A percentile compares a stretch with the other conserved stretches of the same genome.
Evolutionary conservation across 371 early-diverging fungal genomes (phyloP).

Genomic region (Haplosporangium sp.): DNA sequence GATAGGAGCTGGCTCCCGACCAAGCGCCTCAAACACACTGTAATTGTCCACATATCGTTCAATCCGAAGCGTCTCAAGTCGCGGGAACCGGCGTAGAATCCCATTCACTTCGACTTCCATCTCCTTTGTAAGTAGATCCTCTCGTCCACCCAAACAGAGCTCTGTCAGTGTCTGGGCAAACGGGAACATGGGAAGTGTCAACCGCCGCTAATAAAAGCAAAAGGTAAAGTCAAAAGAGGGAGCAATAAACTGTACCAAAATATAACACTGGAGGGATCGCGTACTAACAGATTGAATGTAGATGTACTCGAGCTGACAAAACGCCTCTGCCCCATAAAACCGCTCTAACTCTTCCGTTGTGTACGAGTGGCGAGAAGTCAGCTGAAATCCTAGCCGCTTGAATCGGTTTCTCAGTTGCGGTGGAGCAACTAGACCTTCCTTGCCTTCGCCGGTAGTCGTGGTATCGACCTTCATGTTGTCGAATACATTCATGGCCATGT

Average conservation of each 20-base stretch:
- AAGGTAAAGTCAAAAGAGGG: not conserved
- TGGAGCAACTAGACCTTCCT: not conserved
- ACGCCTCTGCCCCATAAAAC: slow-evolving; percentile 23
- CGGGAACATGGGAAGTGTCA: slow-evolving; percentile 12
- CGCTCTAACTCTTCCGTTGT: slow-evolving; percentile 2
- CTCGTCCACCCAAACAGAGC: slow-evolving; percentile 20
- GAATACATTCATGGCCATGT: not conserved
- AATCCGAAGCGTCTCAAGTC: slow-evolving; percentile 12
- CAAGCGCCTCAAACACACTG: slow-evolving; percentile 2
- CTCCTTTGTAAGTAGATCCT: not conserved
- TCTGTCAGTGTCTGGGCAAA: slow-evolving; percentile 20
- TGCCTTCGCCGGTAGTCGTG: not conserved
- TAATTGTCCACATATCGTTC: slow-evolving; percentile 19
- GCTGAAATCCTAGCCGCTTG: slow-evolving; percentile 23
- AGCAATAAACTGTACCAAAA: not conserved
- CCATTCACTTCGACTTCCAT: not conserved
- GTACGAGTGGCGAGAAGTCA: not conserved
- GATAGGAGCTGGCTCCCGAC: not conserved
- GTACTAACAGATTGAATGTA: slow-evolving; percentile 28
- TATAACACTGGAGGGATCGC: not conserved
- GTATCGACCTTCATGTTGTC: no score
- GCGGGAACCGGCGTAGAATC: slow-evolving; percentile 20
- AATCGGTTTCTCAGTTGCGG: slow-evolving; percentile 6
- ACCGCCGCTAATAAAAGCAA: not conserved
- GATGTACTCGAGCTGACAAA: slow-evolving; percentile 19